Percentiles rank a stretch among this genome's conserved stretches.
Evolutionary conservation across 495 filamentous ascomycete species (phyloP).

Genomic region (Amorphotheca resinae): DNA sequence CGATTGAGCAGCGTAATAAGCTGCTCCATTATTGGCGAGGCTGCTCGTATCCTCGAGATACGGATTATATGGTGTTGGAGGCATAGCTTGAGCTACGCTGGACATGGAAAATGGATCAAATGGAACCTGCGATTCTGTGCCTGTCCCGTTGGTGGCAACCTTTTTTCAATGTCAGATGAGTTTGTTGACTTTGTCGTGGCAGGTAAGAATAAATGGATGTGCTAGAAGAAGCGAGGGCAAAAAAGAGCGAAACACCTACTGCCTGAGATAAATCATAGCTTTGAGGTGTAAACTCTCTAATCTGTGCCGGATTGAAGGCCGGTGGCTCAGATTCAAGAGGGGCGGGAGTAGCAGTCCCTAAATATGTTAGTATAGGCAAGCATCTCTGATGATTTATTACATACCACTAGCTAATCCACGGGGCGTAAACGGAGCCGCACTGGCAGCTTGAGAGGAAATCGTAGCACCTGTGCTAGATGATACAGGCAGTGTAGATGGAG

Average conservation of each 20-base stretch:
- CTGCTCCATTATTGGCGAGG: constrained; percentile 34
- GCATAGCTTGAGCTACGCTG: constrained; percentile 37
- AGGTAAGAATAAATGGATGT: too few species aligned
- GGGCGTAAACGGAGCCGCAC: constrained; percentile 86
- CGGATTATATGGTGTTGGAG: constrained; percentile 47
- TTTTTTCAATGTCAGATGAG: not conserved
- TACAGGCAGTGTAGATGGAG: constrained; percentile 44
- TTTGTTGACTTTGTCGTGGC: too few species aligned
- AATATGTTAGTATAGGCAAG: not conserved
- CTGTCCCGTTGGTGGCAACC: constrained; percentile 12
- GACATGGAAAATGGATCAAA: constrained; percentile 53
- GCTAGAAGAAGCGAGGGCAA: too few species aligned
- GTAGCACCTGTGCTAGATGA: constrained; percentile 27
- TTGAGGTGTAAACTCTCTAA: constrained; percentile 70
- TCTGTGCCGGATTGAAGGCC: constrained; percentile 42
- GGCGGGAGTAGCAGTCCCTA: constrained; percentile 31
- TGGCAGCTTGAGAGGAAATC: constrained; percentile 78
- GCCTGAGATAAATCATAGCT: constrained; percentile 51
- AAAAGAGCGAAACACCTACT: too few species aligned
- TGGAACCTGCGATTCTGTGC: constrained; percentile 9
- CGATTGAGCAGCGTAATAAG: constrained; percentile 33
- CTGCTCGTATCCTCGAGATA: constrained; percentile 47
- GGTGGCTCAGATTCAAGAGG: constrained; percentile 26
- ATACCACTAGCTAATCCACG: constrained; percentile 16
- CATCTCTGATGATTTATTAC: not conserved